Evolutionary conservation across 2,329 filamentous ascomycete genomes (phyloP).

Genomic region (Colletotrichum noveboracense): DNA sequence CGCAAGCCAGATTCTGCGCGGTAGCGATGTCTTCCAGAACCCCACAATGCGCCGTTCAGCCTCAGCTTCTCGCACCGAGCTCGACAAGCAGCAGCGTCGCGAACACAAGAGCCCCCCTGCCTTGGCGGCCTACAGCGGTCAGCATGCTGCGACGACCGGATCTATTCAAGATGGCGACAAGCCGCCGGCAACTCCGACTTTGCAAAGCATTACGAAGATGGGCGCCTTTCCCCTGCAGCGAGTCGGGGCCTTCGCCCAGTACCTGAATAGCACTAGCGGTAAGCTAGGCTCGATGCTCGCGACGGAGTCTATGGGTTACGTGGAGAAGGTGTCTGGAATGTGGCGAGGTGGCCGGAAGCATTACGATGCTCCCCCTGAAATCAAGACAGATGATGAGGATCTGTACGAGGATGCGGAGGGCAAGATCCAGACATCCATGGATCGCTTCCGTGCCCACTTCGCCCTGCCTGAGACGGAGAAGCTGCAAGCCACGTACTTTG

Average conservation of each 20-base stretch:
- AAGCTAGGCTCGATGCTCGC: constrained; percentile 83
- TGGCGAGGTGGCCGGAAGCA: constrained; percentile 91
- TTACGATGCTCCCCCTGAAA: constrained; percentile 70
- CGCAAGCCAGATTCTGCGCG: constrained; percentile 86
- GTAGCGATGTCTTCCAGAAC: constrained; percentile 87
- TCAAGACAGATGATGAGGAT: constrained; percentile 59
- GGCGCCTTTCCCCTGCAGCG: constrained; percentile 83
- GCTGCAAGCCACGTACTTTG: constrained; percentile 88
- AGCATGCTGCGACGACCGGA: constrained; percentile 45
- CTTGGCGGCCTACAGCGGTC: constrained; percentile 16
- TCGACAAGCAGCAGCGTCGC: constrained; percentile 16
- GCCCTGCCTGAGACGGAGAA: constrained; percentile 84
- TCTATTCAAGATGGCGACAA: constrained; percentile 33
- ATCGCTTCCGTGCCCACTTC: constrained; percentile 90
- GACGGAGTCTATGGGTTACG: constrained; percentile 93
- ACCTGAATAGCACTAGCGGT: constrained; percentile 78
- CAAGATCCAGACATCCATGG: constrained; percentile 70
- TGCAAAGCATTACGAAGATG: constrained; percentile 61
- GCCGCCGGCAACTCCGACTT: constrained; percentile 40
- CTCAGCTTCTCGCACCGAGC: constrained; percentile 34
- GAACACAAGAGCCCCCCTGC: constrained; percentile 2
- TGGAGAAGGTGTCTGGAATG: constrained; percentile 97
- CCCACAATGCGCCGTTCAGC: constrained; percentile 68
- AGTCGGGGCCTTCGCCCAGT: constrained; percentile 82
- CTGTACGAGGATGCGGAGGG: constrained; percentile 64